Percentiles rank a stretch among this genome's conserved stretches.
Conservation (phyloP, 176 grass and related monocot species). For the Tillandsia fasciculata region DNA sequence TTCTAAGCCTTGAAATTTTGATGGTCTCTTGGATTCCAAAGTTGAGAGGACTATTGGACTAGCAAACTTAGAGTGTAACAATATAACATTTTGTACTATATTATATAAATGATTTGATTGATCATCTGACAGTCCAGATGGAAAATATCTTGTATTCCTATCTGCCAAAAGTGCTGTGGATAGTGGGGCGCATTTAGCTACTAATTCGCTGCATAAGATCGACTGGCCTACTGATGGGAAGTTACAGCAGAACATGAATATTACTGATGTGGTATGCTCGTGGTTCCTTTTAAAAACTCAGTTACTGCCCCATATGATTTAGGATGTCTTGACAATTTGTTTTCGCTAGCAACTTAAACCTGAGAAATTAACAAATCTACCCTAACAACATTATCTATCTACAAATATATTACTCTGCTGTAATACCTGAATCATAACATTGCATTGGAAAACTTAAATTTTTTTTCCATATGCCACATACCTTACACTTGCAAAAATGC, state of each 20-base stretch:
- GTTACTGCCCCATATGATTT: neutral
- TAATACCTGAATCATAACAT: too few species aligned
- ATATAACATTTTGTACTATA: neutral
- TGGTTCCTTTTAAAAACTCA: neutral
- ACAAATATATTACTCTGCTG: too few species aligned
- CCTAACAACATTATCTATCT: neutral
- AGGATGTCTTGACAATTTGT: slow-evolving; percentile 1
- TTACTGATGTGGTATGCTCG: slow-evolving; percentile 55
- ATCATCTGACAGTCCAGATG: slow-evolving; percentile 53
- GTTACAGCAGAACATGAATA: slow-evolving; percentile 30
- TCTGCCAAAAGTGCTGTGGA: slow-evolving; percentile 84
- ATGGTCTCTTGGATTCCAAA: neutral
- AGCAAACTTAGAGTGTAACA: too few species aligned
- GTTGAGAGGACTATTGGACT: neutral
- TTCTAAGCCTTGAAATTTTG: too few species aligned
- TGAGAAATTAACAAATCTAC: neutral
- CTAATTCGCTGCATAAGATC: slow-evolving; percentile 76
- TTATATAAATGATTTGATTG: slow-evolving; percentile 17
- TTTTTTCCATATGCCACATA: too few species aligned
- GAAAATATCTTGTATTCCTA: slow-evolving; percentile 69
- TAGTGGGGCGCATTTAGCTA: slow-evolving; percentile 75
- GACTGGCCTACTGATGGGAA: slow-evolving; percentile 50
- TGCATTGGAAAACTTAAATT: too few species aligned
- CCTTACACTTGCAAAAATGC: too few species aligned
- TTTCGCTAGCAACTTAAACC: neutral